phyloP scores from a whole-genome alignment of 495 filamentous ascomycete species.

The Aspergillus bertholletiae region DNA sequence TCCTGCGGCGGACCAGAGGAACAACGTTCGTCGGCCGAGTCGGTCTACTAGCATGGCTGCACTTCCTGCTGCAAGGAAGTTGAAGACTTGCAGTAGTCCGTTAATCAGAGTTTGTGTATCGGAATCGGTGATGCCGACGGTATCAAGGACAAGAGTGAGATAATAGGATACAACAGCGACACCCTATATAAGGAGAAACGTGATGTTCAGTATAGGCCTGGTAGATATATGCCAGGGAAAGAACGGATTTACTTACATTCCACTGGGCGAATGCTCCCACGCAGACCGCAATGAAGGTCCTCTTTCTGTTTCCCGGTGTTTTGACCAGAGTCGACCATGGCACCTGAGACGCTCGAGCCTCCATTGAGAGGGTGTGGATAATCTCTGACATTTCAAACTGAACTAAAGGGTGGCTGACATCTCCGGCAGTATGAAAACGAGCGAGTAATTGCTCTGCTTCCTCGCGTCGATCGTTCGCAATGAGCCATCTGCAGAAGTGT shows the following conservation, averaged over 20 bases:
- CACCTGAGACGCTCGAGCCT: constrained; percentile 23
- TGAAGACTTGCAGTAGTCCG: constrained; percentile 21
- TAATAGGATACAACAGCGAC: constrained; percentile 62
- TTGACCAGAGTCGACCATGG: constrained; percentile 53
- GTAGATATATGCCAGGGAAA: constrained; percentile 53
- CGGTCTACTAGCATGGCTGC: constrained; percentile 54
- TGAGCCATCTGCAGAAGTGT: constrained; percentile 38
- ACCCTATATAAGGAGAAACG: constrained; percentile 23
- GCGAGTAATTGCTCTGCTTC: constrained; percentile 34
- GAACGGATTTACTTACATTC: constrained; percentile 15
- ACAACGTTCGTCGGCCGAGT: constrained; percentile 53
- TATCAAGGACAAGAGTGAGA: constrained; percentile 32
- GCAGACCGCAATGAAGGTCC: constrained; percentile 52
- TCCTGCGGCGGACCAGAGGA: constrained; percentile 49
- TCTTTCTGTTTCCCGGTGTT: constrained; percentile 65
- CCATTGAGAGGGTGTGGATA: constrained; percentile 21
- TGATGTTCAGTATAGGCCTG: no score
- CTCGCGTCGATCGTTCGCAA: constrained; percentile 29
- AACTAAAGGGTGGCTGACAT: constrained; percentile 15
- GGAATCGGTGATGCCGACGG: constrained; percentile 27
- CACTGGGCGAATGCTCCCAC: constrained; percentile 39
- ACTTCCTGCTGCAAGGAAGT: constrained; percentile 46
- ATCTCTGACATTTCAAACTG: constrained; percentile 30
- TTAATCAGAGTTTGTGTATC: constrained; percentile 27
- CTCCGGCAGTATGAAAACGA: constrained; percentile 25